Percentiles rank a stretch among this genome's conserved stretches.
These are phyloP conservation scores for Chlorella sp. DNA, from an alignment of 139 green algal species.

Conservation along the genomic window DNA sequence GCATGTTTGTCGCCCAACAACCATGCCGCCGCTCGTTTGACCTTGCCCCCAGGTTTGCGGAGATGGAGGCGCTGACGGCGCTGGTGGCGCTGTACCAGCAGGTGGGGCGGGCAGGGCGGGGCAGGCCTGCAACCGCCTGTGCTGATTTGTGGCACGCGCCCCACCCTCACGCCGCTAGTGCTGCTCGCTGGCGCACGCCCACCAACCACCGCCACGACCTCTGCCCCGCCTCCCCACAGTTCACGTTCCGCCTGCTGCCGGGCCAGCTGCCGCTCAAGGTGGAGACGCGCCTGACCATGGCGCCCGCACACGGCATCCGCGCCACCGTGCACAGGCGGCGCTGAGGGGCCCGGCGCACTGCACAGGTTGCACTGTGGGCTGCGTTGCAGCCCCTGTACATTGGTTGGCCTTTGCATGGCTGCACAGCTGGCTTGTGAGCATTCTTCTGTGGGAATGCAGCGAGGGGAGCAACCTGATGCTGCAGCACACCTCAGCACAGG, in stretches of 20 bases:
- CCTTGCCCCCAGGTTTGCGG: not conserved
- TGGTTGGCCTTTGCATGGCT: too few relatives aligned
- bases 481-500: too few relatives aligned
- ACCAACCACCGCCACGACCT: not conserved
- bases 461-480: too few relatives aligned
- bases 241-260: not conserved
- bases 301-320: not conserved
- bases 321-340: not conserved
- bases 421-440: too few relatives aligned
- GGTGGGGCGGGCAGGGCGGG: not conserved
- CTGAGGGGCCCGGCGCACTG: too few relatives aligned
- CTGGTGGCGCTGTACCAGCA: constrained; percentile 1
- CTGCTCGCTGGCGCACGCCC: not conserved
- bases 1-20: too few relatives aligned
- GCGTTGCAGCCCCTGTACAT: too few relatives aligned
- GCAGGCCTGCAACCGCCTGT: not conserved
- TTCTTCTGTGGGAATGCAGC: too few relatives aligned
- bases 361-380: too few relatives aligned
- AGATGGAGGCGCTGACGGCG: not conserved
- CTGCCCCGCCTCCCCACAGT: not conserved
- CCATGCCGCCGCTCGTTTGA: too few relatives aligned
- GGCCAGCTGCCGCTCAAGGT: not conserved
- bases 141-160: too few relatives aligned
- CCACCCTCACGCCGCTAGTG: too few relatives aligned
- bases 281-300: not conserved